phyloP scores from a whole-genome alignment of 2,329 filamentous ascomycete genomes.

The Plenodomus lindquistii region DNA sequence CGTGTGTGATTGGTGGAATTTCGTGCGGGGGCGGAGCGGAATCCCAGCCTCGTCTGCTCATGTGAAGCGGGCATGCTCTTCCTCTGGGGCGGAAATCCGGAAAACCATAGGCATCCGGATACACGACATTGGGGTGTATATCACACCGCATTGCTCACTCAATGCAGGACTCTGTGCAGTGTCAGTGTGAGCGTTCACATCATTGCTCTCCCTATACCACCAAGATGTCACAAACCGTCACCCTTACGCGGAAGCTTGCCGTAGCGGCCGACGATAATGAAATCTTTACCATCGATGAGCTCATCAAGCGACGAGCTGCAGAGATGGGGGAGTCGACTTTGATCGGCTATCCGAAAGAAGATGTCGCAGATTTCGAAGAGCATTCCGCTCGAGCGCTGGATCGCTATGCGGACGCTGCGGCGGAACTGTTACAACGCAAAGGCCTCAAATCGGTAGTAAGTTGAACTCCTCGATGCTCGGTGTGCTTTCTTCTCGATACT shows the following conservation, averaged over 20 bases:
- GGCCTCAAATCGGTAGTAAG: slow-evolving; percentile 26
- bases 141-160: not conserved
- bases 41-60: too few relatives aligned
- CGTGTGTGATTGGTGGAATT: not conserved
- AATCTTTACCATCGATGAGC: slow-evolving; percentile 29
- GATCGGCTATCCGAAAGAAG: slow-evolving; percentile 27
- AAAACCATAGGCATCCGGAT: not conserved
- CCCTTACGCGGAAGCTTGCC: not conserved
- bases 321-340: slow-evolving; percentile 20
- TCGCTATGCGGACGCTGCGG: slow-evolving; percentile 30
- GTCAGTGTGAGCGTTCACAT: not conserved
- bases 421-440: slow-evolving; percentile 19
- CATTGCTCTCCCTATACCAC: not conserved
- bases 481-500: not conserved
- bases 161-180: not conserved
- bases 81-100: not conserved
- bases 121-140: not conserved
- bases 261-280: slow-evolving; percentile 8
- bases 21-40: too few relatives aligned
- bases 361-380: slow-evolving; percentile 28
- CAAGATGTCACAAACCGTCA: slow-evolving; percentile 16
- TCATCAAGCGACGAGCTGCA: slow-evolving; percentile 27
- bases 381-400: slow-evolving; percentile 30
- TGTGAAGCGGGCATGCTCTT: too few relatives aligned
- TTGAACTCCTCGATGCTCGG: not conserved